phyloP scores from a whole-genome alignment of 2,329 filamentous ascomycete species.

The Cladosporium sp. region DNA sequence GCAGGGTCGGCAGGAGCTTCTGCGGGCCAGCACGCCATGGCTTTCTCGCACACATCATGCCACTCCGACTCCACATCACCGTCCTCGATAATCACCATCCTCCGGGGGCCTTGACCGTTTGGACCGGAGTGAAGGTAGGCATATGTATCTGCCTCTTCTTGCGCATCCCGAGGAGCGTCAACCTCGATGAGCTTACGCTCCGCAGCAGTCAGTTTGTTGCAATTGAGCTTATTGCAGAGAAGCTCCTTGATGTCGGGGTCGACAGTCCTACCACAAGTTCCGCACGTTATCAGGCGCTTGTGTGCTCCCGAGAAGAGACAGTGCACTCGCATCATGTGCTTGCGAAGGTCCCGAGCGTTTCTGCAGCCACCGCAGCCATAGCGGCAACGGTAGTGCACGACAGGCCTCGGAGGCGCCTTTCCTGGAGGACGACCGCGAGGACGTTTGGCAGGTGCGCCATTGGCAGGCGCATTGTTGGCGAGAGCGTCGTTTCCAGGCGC shows the following conservation, averaged over 20 bases:
- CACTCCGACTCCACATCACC: too few relatives aligned
- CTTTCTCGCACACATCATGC: too few relatives aligned
- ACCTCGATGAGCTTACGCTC: not conserved
- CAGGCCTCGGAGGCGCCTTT: not conserved
- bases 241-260: not conserved
- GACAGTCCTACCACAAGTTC: not conserved
- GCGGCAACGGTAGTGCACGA: conserved; percentile 11
- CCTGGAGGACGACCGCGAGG: conserved; percentile 5
- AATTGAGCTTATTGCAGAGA: not conserved
- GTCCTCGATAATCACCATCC: too few relatives aligned
- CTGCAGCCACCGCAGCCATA: not conserved
- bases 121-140: conserved; percentile 1
- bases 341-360: not conserved
- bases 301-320: conserved; percentile 9
- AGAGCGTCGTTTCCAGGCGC: not conserved
- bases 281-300: not conserved
- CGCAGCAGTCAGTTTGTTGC: not conserved
- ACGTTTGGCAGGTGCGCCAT: not conserved
- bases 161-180: not conserved
- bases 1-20: not conserved
- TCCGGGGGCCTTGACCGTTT: not conserved
- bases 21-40: not conserved
- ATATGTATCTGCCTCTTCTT: conserved; percentile 20
- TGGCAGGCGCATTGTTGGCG: not conserved
- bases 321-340: conserved; percentile 16